Evolutionary conservation across 768 basidiomycete species (phyloP).

Genomic region (Rhizopogon sp.): DNA sequence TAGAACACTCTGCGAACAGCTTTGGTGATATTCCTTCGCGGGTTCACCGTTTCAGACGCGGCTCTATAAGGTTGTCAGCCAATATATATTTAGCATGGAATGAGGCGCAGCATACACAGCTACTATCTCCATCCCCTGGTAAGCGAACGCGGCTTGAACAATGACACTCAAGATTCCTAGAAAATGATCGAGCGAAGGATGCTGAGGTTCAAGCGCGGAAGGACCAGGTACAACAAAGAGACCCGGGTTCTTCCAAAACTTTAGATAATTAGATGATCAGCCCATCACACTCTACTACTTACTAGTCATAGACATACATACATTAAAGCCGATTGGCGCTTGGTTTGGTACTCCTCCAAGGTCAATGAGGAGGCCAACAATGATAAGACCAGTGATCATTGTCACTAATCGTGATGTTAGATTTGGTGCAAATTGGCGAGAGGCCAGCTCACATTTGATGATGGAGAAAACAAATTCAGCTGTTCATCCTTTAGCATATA

Average conservation of each 20-base stretch:
- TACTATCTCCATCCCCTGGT: constrained; percentile 47
- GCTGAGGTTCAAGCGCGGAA: background rate
- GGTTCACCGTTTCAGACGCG: constrained; percentile 73
- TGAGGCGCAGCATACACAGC: constrained; percentile 18
- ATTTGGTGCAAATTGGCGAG: background rate
- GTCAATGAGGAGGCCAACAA: constrained; percentile 65
- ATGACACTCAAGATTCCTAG: constrained; percentile 43
- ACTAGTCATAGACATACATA: constrained; percentile 14
- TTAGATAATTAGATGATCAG: constrained; percentile 16
- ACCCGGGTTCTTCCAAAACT: constrained; percentile 45
- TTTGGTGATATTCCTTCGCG: constrained; percentile 72
- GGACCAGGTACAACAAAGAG: constrained; percentile 27
- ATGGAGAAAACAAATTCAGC: constrained; percentile 66
- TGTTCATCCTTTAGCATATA: constrained; percentile 11
- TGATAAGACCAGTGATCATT: constrained; percentile 55
- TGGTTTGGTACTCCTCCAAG: constrained; percentile 49
- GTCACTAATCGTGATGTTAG: constrained; percentile 31
- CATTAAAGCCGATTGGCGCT: constrained; percentile 64
- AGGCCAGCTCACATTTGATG: constrained; percentile 45
- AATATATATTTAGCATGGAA: constrained; percentile 1
- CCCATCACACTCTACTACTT: too few species aligned
- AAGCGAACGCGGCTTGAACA: constrained; percentile 50
- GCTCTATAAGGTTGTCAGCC: constrained; percentile 35
- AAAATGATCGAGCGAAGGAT: constrained; percentile 4
- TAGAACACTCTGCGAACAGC: constrained; percentile 74